Evolutionary conservation across 2,329 filamentous ascomycete species (phyloP).

Genomic region (Leptographium wingfieldii): DNA sequence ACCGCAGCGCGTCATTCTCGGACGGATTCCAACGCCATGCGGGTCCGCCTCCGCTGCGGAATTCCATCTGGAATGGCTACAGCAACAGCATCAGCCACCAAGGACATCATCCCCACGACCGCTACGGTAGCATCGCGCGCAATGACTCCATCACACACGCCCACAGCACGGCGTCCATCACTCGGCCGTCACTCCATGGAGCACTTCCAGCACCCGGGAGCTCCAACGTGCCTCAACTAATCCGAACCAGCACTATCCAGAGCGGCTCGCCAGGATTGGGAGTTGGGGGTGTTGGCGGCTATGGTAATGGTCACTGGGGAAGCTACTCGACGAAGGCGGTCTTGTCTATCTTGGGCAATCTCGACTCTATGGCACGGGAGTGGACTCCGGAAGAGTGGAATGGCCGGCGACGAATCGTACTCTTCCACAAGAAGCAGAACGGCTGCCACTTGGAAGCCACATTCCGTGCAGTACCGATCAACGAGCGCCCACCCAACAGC

Average conservation of each 20-base stretch:
- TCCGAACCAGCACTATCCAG: constrained; percentile 43
- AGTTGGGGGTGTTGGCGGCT: constrained; percentile 23
- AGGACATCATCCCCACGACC: constrained; percentile 9
- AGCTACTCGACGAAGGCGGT: constrained; percentile 76
- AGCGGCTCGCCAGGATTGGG: constrained; percentile 12
- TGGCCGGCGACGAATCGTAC: constrained; percentile 69
- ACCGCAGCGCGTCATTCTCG: constrained; percentile 38
- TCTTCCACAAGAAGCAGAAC: constrained; percentile 72
- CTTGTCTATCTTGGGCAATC: constrained; percentile 73
- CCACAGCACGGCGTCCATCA: constrained; percentile 29
- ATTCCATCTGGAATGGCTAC: constrained; percentile 31
- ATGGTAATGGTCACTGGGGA: constrained; percentile 61
- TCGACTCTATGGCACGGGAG: constrained; percentile 68
- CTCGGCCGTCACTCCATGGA: constrained; percentile 33
- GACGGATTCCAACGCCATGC: constrained; percentile 31
- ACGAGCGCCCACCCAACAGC: constrained; percentile 69
- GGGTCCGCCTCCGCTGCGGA: constrained; percentile 20
- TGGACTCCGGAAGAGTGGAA: constrained; percentile 78
- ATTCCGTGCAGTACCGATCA: constrained; percentile 66
- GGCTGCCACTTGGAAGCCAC: constrained; percentile 70
- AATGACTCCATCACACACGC: constrained; percentile 28
- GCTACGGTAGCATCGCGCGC: constrained; percentile 15
- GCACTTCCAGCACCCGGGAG: constrained; percentile 33
- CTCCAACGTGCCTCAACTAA: constrained; percentile 30
- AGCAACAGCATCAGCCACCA: constrained; percentile 16